Evolutionary conservation across 306 rosid species (phyloP).

Genomic region (Lathyrus tuberosus): DNA sequence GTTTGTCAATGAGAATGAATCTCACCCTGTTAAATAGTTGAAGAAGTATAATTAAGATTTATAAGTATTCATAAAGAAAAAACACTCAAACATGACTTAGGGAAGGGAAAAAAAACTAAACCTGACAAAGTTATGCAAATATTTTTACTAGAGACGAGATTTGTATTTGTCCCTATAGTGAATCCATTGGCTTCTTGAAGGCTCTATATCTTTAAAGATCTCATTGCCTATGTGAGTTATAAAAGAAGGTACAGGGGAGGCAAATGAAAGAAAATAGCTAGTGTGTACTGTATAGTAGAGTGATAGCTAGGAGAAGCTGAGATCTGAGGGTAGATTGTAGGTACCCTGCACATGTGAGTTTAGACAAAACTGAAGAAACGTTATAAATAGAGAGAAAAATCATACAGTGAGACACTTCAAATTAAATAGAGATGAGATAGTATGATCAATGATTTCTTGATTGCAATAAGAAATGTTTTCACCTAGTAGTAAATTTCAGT

Average conservation of each 20-base stretch:
- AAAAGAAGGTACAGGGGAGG: constrained; percentile 21
- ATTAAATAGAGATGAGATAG: constrained; percentile 1
- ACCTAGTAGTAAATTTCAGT: constrained; percentile 22
- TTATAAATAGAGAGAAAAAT: neutral
- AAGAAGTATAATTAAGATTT: neutral
- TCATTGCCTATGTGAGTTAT: neutral
- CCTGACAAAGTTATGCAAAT: neutral
- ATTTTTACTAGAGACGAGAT: neutral
- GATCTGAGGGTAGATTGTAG: constrained; percentile 6
- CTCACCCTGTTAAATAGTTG: neutral
- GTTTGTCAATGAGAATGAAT: neutral
- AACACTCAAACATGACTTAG: neutral
- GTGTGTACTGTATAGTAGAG: neutral
- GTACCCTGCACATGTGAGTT: neutral
- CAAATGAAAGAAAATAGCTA: neutral
- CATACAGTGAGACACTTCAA: neutral
- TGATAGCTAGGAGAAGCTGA: neutral
- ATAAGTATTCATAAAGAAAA: neutral
- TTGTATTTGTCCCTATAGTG: neutral
- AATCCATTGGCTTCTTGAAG: constrained; percentile 15
- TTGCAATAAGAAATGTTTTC: constrained; percentile 18
- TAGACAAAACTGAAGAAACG: neutral
- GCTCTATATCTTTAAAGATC: constrained; percentile 11
- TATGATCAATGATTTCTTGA: constrained; percentile 4
- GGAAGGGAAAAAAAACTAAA: neutral